Evolutionary conservation across 164 flowering plant genomes (phyloP), one percentile per base, ranked within the genome.

Genomic region (Magnolia officinalis): DNA sequence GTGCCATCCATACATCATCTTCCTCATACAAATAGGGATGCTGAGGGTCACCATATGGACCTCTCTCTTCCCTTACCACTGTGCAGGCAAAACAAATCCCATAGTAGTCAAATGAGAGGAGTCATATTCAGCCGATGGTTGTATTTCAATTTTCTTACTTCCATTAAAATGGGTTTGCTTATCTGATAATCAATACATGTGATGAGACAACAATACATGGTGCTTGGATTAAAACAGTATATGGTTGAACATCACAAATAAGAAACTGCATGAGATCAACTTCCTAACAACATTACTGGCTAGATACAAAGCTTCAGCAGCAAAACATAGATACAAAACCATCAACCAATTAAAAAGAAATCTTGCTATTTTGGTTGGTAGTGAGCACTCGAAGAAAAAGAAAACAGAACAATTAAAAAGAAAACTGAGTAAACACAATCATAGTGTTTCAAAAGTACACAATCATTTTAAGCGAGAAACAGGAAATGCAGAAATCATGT

Each of bases 1-100:
- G 98, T 50, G 98, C 98, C 98, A 92, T 92, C 98, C 98, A 95
- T 72, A 85, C 91, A 80, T 95, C 97, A 26, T 93, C 98, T 74
- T 84, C 97, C 76, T 93, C 98, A 74, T 95, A 95, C 49, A 95
- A 84, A 82, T 95, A 95, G 14, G 98, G 97, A 88, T 95, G 98
- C 75, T 91, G 95, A 75, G 98, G 98, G 87, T 95, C 98, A 83
- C 79, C 78, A 82, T 91, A 95, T 26, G 98, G 98, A 50, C 98
- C 98, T 74, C 91, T 85, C 80, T 84, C 81, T 84, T 95, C 97
- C 81, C 98, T 87, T 29, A 95, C 89, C 98, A 95, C 98, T 95
- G 87, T 66, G 52, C 37, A 81, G 52, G 58, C 8, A 78, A 79
- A 51, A 63, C 14, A 26, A 75, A 61, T 23, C 51, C 45, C 18